Evolutionary conservation across 768 basidiomycete species (phyloP), one percentile per base, ranked within the genome.

Genomic region (Boletellus ananiceps): DNA sequence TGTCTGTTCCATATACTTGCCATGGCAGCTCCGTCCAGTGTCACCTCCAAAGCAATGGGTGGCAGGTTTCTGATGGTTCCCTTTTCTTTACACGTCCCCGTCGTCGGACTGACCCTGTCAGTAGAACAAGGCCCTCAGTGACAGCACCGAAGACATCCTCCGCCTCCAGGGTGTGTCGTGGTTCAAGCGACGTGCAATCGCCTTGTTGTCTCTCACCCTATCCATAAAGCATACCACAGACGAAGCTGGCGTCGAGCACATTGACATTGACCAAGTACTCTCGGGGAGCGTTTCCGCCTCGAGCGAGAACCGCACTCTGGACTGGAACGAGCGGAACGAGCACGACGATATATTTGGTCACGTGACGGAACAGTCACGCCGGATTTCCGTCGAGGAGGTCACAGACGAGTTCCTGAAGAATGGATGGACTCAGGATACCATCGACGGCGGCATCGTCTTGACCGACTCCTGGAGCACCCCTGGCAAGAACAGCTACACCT

Each of bases 111-210:
- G 18, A 29, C 21, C 16, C 37, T 8, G 15, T 40, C 38, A 36
- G 46, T 51, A 89, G 88, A 88, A 85, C 73, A 88, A 84, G 66
- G 38, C 70, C 2, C 74, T 88, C 46, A 84, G 82, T 35, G 85
- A 83, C 56, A 57, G 61, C 27, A 74, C 75, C 5, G 86, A 88
- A 45, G 72, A 73, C 23, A 82, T 91, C 52, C 79, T 91, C 36
- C 62, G 65, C 29, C 71, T 84, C 3, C 88, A 90, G 63, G 88
- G 88, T 43, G 74, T 91, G 29, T 64, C 82, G 31, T 91, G 88
- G 88, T 50, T 82, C 40, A 84, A 72, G 56, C 80, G 88, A 55
- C 81, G 75, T 50, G 76, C 77, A 21, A 88, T 91, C 58, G 47
- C 61, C 19, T 29, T 71, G 23, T 82, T 76, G 29, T 80, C 77